Conservation (phyloP, 2,329 filamentous ascomycete species). For the Chaetomiaceae sp. region DNA sequence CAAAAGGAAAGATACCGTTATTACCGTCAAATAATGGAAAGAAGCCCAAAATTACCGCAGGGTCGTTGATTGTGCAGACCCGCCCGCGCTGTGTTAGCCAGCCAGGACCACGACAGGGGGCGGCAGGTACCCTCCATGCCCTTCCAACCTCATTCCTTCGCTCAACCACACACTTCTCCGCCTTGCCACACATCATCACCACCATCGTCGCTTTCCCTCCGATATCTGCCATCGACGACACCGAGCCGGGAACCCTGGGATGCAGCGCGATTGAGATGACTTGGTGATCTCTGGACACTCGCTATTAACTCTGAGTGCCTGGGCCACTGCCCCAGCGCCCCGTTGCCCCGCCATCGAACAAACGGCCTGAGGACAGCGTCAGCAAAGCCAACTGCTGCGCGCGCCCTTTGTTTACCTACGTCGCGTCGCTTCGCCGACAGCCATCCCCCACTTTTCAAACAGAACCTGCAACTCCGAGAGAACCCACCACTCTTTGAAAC, state of each 20-base stretch:
- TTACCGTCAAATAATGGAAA: neutral
- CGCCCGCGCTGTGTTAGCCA: neutral
- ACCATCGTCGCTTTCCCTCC: neutral
- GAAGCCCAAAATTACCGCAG: neutral
- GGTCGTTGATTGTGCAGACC: constrained; percentile 1
- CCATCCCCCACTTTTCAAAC: neutral
- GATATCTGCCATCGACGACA: neutral
- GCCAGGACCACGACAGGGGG: constrained; percentile 1
- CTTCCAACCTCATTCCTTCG: constrained; percentile 15
- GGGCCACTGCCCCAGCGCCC: constrained; percentile 11
- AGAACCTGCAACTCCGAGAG: neutral
- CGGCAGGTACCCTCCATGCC: constrained; percentile 11
- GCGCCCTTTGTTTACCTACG: neutral
- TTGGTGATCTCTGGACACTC: neutral
- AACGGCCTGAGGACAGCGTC: neutral
- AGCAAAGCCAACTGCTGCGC: constrained; percentile 5
- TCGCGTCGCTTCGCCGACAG: constrained; percentile 1
- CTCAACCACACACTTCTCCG: constrained; percentile 13
- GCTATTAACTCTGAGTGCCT: neutral
- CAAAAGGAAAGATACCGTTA: neutral
- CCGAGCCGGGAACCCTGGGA: neutral
- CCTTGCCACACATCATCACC: constrained; percentile 8
- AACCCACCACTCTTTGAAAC: neutral
- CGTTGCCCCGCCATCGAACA: constrained; percentile 22
- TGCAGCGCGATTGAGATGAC: constrained; percentile 9